These are phyloP conservation scores for Euphorbia lathyris DNA, from an alignment of 345 rosid species.

Conservation along the genomic window DNA sequence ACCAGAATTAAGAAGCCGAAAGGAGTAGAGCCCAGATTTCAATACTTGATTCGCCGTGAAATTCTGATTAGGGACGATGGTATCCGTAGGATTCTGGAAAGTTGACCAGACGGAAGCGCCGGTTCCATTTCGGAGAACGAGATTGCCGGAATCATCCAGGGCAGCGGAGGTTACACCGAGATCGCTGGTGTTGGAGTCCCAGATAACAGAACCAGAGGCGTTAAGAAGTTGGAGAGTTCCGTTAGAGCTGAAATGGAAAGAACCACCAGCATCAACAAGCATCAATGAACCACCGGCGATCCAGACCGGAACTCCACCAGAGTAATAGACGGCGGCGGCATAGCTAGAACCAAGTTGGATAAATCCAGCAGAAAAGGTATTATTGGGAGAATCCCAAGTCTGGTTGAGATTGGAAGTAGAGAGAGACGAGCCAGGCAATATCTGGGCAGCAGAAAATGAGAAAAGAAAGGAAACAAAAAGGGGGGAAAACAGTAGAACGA, in stretches of 20 bases:
- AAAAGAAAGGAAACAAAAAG: constrained; percentile 1
- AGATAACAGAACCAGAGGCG: constrained; percentile 51
- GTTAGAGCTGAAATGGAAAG: constrained; percentile 40
- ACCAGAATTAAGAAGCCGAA: constrained; percentile 37
- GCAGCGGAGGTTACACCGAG: constrained; percentile 48
- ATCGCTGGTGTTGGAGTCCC: constrained; percentile 47
- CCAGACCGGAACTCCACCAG: constrained; percentile 50
- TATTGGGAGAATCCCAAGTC: constrained; percentile 41
- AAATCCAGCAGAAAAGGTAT: constrained; percentile 45
- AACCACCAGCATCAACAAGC: constrained; percentile 43
- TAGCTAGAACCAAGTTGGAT: constrained; percentile 31
- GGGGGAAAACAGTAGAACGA: neutral
- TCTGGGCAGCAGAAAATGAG: constrained; percentile 17
- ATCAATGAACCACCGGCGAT: constrained; percentile 32
- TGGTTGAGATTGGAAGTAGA: constrained; percentile 34
- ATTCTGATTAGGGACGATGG: constrained; percentile 49
- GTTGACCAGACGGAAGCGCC: constrained; percentile 48
- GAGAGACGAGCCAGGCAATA: constrained; percentile 42
- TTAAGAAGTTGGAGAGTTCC: constrained; percentile 58
- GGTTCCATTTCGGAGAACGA: constrained; percentile 26
- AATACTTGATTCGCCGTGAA: constrained; percentile 28
- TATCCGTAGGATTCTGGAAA: constrained; percentile 46
- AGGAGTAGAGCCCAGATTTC: constrained; percentile 47
- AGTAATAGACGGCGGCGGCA: constrained; percentile 43
- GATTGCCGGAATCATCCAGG: constrained; percentile 49